Conservation (phyloP, 768 basidiomycete species). For the Leccinum boreale region DNA sequence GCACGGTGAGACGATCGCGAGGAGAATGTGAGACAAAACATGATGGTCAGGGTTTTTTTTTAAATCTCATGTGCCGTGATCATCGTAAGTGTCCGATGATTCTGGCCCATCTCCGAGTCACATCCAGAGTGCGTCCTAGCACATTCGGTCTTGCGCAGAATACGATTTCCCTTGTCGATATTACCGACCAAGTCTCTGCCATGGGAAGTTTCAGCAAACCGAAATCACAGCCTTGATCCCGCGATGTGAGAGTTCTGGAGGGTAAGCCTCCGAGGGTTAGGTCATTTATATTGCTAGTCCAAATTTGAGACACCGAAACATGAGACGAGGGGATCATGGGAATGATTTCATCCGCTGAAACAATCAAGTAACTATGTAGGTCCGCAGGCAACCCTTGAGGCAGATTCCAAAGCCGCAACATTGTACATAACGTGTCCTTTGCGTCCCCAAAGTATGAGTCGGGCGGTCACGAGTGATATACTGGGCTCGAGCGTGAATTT, state of each 20-base stretch:
- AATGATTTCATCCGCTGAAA: background rate
- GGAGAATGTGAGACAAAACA: slow-evolving; percentile 32
- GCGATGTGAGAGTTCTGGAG: no score
- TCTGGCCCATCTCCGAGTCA: slow-evolving; percentile 1
- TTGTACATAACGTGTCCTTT: no score
- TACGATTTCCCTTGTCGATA: background rate
- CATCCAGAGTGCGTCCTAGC: slow-evolving; percentile 38
- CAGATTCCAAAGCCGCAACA: no score
- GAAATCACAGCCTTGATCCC: background rate
- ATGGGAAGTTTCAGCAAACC: background rate
- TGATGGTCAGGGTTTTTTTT: slow-evolving; percentile 27
- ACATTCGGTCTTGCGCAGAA: slow-evolving; percentile 45
- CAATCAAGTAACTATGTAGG: background rate
- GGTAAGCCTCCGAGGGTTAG: no score
- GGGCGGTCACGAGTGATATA: no score
- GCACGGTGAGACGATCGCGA: no score
- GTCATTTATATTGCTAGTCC: background rate
- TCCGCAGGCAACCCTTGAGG: no score
- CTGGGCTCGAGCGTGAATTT: background rate
- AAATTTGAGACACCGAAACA: background rate
- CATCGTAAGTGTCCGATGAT: no score
- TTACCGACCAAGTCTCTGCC: background rate
- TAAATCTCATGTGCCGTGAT: slow-evolving; percentile 22
- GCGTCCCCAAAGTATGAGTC: background rate
- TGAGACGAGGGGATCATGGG: background rate